These are phyloP conservation scores for Neopestalotiopsis clavispora DNA, from an alignment of 2,329 filamentous ascomycete species.

Conservation along the genomic window DNA sequence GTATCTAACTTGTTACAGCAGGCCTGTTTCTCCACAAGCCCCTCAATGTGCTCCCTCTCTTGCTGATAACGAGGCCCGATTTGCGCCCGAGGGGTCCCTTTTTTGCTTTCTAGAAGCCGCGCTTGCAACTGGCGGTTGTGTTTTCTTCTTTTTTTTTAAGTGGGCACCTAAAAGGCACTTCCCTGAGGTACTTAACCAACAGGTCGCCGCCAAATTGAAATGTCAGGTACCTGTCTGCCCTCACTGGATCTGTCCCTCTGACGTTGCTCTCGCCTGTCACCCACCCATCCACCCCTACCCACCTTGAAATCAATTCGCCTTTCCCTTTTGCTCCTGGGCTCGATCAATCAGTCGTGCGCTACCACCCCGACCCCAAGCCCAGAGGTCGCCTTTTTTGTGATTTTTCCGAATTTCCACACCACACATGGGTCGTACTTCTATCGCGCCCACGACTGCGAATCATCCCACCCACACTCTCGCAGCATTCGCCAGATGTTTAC, in stretches of 20 bases:
- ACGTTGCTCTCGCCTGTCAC: conserved; percentile 1
- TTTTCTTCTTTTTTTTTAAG: neutral
- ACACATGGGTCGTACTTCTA: conserved; percentile 13
- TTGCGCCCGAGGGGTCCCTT: conserved; percentile 14
- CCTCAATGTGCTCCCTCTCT: neutral
- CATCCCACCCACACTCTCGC: conserved; percentile 32
- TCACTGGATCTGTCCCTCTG: neutral
- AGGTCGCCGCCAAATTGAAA: conserved; percentile 16
- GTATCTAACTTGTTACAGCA: conserved; percentile 11
- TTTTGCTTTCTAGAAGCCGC: conserved; percentile 2
- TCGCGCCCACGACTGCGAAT: conserved; percentile 23
- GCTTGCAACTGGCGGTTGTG: neutral
- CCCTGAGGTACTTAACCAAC: conserved; percentile 13
- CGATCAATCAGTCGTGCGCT: conserved; percentile 1
- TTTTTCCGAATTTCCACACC: conserved; percentile 14
- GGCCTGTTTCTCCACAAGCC: neutral
- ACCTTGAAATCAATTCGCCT: neutral
- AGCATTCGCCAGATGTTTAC: conserved; percentile 55
- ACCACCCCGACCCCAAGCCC: conserved; percentile 1
- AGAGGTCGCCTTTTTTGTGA: neutral
- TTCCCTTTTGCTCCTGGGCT: conserved; percentile 1
- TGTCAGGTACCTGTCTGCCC: conserved; percentile 12
- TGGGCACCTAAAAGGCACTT: neutral
- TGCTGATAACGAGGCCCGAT: conserved; percentile 17
- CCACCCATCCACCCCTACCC: neutral